A percentile compares a stretch with the other conserved stretches of the same genome.
Conservation (phyloP, 257 asterid genomes). For the Henckelia pumila region DNA sequence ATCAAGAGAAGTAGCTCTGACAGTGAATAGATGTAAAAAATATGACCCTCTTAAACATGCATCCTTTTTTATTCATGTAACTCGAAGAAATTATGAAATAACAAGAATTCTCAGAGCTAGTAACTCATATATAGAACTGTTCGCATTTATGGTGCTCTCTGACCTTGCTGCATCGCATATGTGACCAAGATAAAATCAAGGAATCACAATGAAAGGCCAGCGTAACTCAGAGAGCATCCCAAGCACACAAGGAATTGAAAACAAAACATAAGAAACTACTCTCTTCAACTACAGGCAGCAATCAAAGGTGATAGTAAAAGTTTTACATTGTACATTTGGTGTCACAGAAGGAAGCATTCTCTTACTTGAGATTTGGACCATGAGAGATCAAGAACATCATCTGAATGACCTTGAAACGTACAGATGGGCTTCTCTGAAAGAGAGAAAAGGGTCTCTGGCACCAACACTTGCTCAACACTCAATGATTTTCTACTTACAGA, state of each 20-base stretch:
- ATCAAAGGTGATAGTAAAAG: not conserved
- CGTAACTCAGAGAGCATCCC: not conserved
- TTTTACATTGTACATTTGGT: not conserved
- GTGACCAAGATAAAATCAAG: not conserved
- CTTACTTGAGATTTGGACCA: constrained; percentile 99
- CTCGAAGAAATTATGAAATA: not conserved
- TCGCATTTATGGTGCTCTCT: not conserved
- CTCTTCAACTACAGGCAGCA: constrained; percentile 11
- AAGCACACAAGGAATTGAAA: not conserved
- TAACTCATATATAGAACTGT: not conserved
- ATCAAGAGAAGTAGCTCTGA: not conserved
- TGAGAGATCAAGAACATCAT: constrained; percentile 88
- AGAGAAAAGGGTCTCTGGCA: constrained; percentile 77
- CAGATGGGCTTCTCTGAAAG: constrained; percentile 80
- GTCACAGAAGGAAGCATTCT: constrained; percentile 13
- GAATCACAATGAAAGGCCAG: constrained; percentile 11
- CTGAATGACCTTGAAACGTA: constrained; percentile 83
- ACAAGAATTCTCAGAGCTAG: not conserved
- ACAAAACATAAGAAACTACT: not conserved
- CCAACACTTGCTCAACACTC: constrained; percentile 73
- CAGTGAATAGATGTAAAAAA: not conserved
- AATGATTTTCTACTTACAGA: constrained; percentile 80
- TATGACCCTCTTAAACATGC: not conserved
- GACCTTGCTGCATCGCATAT: not conserved
- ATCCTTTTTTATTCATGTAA: not conserved